phyloP scores from a whole-genome alignment of 306 rosid genomes.

The Dicorynia guianensis region DNA sequence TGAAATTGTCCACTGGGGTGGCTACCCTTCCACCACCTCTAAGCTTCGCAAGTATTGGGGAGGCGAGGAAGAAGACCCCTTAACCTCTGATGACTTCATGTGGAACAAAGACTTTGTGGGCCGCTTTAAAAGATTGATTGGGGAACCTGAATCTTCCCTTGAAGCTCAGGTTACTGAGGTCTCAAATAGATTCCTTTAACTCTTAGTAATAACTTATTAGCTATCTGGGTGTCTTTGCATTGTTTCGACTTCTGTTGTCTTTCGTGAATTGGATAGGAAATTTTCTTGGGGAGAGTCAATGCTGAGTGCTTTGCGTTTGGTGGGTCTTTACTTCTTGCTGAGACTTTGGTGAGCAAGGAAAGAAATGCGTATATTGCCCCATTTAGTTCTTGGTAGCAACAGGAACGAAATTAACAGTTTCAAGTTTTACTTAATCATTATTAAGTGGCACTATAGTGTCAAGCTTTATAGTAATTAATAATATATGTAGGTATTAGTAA shows the following conservation, averaged over 20 bases:
- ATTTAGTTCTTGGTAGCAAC: conserved; percentile 11
- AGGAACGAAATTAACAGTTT: conserved; percentile 19
- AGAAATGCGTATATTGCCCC: conserved; percentile 6
- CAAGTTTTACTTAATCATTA: conserved; percentile 2
- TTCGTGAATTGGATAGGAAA: conserved; percentile 6
- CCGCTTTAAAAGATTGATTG: conserved; percentile 69
- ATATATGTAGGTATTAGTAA: not conserved
- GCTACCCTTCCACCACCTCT: conserved; percentile 83
- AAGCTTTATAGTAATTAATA: not conserved
- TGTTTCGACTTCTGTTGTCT: not conserved
- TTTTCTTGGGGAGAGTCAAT: conserved; percentile 5
- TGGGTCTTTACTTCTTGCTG: conserved; percentile 21
- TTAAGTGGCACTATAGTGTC: conserved; percentile 10
- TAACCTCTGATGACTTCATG: conserved; percentile 70
- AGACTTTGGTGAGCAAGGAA: not conserved
- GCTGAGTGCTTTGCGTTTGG: not conserved
- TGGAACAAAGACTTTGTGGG: conserved; percentile 85
- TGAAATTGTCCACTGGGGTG: conserved; percentile 92
- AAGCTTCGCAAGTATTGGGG: conserved; percentile 93
- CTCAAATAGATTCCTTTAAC: conserved; percentile 12
- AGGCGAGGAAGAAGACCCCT: conserved; percentile 78
- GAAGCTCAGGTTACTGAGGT: conserved; percentile 62
- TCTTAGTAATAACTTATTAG: not conserved
- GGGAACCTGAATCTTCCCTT: conserved; percentile 50
- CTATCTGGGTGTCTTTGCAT: conserved; percentile 6